Evolutionary conservation across 176 grass and related monocot genomes (phyloP).

Genomic region (Juncus effusus): DNA sequence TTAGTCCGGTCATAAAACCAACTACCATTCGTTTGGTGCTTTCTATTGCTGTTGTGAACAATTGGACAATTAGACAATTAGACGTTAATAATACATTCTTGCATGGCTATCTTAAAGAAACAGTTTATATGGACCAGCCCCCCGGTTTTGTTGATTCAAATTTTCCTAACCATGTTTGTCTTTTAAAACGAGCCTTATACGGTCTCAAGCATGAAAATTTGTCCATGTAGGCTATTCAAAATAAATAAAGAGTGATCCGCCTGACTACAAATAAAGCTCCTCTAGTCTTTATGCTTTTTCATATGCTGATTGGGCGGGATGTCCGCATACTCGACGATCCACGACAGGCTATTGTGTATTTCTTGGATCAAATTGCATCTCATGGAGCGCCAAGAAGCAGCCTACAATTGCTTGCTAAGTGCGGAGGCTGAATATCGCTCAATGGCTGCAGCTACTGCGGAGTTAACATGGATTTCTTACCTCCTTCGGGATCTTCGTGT

Average conservation of each 20-base stretch:
- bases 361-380: background rate
- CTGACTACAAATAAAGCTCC: too few species aligned
- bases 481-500: background rate
- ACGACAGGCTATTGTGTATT: background rate
- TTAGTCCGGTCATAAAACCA: background rate
- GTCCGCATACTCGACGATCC: background rate
- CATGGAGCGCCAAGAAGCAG: background rate
- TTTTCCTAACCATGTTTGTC: background rate
- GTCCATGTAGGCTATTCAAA: too few species aligned
- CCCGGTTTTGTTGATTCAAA: background rate
- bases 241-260: too few species aligned
- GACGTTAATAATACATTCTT: constrained; percentile 10
- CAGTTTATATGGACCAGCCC: background rate
- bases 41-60: background rate
- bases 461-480: background rate
- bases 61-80: background rate
- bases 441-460: background rate
- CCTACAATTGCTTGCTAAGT: background rate
- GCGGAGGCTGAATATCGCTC: background rate
- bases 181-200: background rate
- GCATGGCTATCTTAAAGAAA: background rate
- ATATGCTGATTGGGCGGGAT: background rate
- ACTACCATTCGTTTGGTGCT: background rate
- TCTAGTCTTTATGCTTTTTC: too few species aligned
- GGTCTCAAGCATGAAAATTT: background rate